Base-by-base conservation (phyloP, 2,329 filamentous ascomycete genomes). In the Lojkania enalia region DNA sequence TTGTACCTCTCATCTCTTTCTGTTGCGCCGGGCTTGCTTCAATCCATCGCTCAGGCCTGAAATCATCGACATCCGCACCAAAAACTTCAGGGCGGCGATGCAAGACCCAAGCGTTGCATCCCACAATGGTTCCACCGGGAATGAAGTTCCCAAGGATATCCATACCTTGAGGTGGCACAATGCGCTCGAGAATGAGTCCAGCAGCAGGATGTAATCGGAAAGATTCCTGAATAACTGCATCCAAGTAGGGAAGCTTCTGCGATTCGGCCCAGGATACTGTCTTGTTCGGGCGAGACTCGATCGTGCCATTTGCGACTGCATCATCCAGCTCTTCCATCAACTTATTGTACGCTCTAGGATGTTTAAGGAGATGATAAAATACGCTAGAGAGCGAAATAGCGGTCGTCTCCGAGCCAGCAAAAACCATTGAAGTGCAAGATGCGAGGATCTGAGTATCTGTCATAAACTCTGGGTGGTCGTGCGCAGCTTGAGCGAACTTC, bases 361-460 rank as follows among this genome's bases (percentile, higher is more conserved):
- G 80, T 59, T 84, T 84, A 25, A 90, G 75, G 3, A 91, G 71
- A 65, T 83, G 84, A 69, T 91, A 91, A 59, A 92, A 88, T 0
- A 90, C 79, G 5, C 83, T 78, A 4, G 81, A 80, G 0, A 91
- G 76, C 5, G 80, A 83, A 60, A 91, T 91, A 29, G 86, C 87
- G 0, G 88, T 92, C 0, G 88, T 92, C 67, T 94, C 88, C 2
- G 82, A 86, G 3, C 88, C 87, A 0, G 88, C 88, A 55, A 87
- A 80, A 50, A 77, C 72, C 85, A 88, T 88, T 46, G 77, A 83
- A n/a, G 85, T 80, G 38, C 84, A 85, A 71, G 87, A 85, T 5
- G 84, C 84, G 52, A 86, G 81, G 9, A 89, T 85, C 6, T 86
- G 75, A 3, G 75, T 77, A 57, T 88, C 83, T 18, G 77, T 83